Percentiles rank a stretch among this genome's conserved stretches.
phyloP scores from a whole-genome alignment of 2,329 filamentous ascomycete genomes.

The Fusarium sp. region DNA sequence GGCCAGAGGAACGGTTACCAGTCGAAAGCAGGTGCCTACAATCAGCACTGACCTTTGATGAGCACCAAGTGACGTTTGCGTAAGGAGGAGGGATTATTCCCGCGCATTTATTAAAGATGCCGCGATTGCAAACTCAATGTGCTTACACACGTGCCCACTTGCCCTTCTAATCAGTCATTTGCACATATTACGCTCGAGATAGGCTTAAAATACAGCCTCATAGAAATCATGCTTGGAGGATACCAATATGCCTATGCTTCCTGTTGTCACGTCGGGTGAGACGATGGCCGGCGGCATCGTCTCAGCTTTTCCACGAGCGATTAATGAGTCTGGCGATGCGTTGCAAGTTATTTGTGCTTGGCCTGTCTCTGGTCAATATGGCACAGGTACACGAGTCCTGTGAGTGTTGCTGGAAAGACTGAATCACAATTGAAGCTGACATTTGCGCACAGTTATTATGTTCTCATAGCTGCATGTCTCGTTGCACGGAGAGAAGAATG shows the following conservation, averaged over 20 bases:
- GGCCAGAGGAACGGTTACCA: not conserved
- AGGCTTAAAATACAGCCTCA: constrained; percentile 1
- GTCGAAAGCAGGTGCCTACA: constrained; percentile 24
- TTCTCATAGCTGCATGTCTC: constrained; percentile 74
- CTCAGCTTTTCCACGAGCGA: not conserved
- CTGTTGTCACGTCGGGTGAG: not conserved
- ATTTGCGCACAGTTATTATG: constrained; percentile 68
- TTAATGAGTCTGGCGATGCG: constrained; percentile 19
- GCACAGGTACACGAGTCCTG: constrained; percentile 67
- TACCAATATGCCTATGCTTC: constrained; percentile 20
- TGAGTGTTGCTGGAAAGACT: constrained; percentile 50
- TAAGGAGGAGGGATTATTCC: not conserved
- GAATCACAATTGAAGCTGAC: not conserved
- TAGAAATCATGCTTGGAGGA: constrained; percentile 14
- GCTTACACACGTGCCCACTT: not conserved
- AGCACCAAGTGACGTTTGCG: not conserved
- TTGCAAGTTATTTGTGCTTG: constrained; percentile 68
- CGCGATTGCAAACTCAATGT: not conserved
- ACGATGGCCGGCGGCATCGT: not conserved
- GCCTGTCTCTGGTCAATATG: constrained; percentile 71
- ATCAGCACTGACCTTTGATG: not conserved
- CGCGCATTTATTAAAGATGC: constrained; percentile 3
- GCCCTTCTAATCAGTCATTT: not conserved
- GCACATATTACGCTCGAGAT: not conserved
- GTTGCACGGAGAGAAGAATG: constrained; percentile 73